A percentile compares a stretch with the other conserved stretches of the same genome.
Evolutionary conservation across 2,329 filamentous ascomycete genomes (phyloP).

Genomic region (Coleophoma eucalyptorum): DNA sequence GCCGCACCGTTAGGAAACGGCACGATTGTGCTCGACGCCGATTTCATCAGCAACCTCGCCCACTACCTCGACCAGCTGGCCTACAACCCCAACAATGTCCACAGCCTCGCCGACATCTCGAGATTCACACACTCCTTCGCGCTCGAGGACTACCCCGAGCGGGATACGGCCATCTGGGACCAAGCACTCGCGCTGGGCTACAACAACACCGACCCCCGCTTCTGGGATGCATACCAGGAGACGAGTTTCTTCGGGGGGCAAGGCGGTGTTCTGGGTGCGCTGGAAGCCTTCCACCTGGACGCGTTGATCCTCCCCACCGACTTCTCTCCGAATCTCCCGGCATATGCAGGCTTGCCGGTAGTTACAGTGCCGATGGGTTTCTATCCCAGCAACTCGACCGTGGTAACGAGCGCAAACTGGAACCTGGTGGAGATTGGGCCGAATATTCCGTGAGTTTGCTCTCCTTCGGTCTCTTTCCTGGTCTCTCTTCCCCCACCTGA

Average conservation of each 20-base stretch:
- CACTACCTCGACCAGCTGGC: conserved; percentile 53
- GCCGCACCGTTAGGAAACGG: conserved; percentile 21
- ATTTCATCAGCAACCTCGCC: conserved; percentile 55
- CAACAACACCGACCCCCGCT: conserved; percentile 51
- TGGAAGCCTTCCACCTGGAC: conserved; percentile 52
- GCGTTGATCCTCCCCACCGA: conserved; percentile 58
- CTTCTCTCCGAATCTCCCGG: conserved; percentile 42
- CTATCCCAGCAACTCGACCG: conserved; percentile 40
- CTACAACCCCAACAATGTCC: conserved; percentile 53
- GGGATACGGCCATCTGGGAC: conserved; percentile 57
- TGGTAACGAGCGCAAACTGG: conserved; percentile 37
- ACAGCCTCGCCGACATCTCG: conserved; percentile 44
- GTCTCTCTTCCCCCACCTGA: too few relatives aligned
- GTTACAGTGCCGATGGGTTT: conserved; percentile 61
- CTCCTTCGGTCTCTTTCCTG: not conserved
- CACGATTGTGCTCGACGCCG: conserved; percentile 46
- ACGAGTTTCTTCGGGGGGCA: conserved; percentile 50
- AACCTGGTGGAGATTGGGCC: conserved; percentile 51
- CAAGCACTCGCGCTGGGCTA: conserved; percentile 44
- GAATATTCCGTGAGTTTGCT: conserved; percentile 35
- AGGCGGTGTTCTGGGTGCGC: conserved; percentile 57
- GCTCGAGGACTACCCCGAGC: conserved; percentile 54
- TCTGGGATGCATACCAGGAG: conserved; percentile 53
- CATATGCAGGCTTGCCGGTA: conserved; percentile 54
- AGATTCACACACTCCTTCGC: conserved; percentile 50